These are phyloP conservation scores for Salix exigua DNA, from an alignment of 345 rosid species.

Conservation along the genomic window DNA sequence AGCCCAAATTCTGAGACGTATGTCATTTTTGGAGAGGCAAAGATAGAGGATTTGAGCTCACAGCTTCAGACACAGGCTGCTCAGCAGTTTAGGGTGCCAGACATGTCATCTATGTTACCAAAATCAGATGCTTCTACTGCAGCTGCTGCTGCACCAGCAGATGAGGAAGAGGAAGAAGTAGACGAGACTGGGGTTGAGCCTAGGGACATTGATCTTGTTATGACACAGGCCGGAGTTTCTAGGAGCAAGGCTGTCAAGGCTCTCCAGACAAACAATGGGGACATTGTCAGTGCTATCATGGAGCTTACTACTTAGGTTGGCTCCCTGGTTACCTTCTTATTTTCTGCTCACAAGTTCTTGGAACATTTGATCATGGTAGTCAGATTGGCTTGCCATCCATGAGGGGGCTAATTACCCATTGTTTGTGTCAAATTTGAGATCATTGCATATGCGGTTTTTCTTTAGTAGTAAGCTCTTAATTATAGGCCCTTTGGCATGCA, in stretches of 20 bases:
- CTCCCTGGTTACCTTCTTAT: not conserved
- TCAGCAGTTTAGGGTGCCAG: slow-evolving; percentile 84
- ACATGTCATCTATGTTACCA: slow-evolving; percentile 48
- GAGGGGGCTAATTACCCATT: not conserved
- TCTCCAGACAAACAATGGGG: slow-evolving; percentile 67
- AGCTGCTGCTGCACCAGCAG: slow-evolving; percentile 32
- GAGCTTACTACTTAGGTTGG: slow-evolving; percentile 63
- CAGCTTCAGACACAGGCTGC: slow-evolving; percentile 91
- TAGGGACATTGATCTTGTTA: slow-evolving; percentile 75
- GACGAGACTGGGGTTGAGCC: slow-evolving; percentile 75
- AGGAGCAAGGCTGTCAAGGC: slow-evolving; percentile 75
- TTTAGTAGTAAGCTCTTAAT: not conserved
- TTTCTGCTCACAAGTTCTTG: not conserved
- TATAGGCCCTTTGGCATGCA: not conserved
- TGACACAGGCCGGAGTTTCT: slow-evolving; percentile 81
- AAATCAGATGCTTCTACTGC: slow-evolving; percentile 49
- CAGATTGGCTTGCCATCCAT: not conserved
- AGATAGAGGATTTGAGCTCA: slow-evolving; percentile 88
- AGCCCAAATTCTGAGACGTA: slow-evolving; percentile 86
- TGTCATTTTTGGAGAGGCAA: slow-evolving; percentile 83
- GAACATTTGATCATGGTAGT: not conserved
- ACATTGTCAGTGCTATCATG: slow-evolving; percentile 90
- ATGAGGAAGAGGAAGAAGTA: slow-evolving; percentile 74
- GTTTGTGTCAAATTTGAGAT: not conserved
- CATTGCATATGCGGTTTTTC: not conserved